Percentiles rank a stretch among this genome's conserved stretches.
Evolutionary conservation across 371 early-diverging fungal species (phyloP).

Genomic region (Circinella minor): DNA sequence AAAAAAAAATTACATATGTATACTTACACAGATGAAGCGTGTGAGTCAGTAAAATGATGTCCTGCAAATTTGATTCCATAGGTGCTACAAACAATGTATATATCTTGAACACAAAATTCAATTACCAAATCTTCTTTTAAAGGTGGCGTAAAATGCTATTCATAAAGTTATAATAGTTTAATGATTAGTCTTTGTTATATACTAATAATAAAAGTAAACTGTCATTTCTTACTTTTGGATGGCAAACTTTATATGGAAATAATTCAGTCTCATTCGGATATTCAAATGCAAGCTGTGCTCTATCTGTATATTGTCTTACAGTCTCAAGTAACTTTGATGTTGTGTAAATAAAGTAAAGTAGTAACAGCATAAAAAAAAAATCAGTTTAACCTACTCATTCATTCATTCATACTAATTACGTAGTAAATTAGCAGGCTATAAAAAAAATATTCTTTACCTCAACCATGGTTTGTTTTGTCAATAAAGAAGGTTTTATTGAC

Average conservation of each 20-base stretch:
- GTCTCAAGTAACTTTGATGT: constrained; percentile 38
- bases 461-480: constrained; percentile 31
- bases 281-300: constrained; percentile 46
- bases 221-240: constrained; percentile 42
- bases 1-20: no score
- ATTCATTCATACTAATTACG: no score
- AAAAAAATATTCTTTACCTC: constrained; percentile 24
- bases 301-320: constrained; percentile 38
- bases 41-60: constrained; percentile 3
- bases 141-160: constrained; percentile 46
- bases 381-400: no score
- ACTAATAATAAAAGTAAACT: not conserved
- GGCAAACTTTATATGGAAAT: constrained; percentile 56
- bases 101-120: constrained; percentile 47
- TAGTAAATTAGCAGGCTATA: not conserved
- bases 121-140: constrained; percentile 47
- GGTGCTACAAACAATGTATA: constrained; percentile 42
- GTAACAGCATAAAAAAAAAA: no score
- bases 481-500: constrained; percentile 3
- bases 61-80: constrained; percentile 28
- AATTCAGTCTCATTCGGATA: constrained; percentile 43
- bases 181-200: not conserved
- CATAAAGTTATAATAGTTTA: not conserved
- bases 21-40: constrained; percentile 14
- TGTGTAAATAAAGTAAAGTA: not conserved